Evolutionary conservation across 352 stramenopile genomes (phyloP).

Genomic region (Phytophthora uliginosa): DNA sequence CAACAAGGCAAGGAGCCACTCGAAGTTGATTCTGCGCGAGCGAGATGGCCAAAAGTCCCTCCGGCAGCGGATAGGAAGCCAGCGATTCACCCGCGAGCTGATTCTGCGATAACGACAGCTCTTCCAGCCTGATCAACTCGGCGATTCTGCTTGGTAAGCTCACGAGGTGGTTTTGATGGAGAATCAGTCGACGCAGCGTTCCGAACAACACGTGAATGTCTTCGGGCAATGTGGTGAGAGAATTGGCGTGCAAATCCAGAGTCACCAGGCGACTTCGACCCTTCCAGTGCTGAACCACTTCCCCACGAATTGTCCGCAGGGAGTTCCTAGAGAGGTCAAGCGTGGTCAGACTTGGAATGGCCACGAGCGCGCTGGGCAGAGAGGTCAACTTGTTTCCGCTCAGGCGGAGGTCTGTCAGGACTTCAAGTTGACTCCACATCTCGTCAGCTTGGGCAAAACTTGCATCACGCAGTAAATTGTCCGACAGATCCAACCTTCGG

Average conservation of each 20-base stretch:
- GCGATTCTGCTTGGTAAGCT: constrained; percentile 47
- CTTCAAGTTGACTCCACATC: constrained; percentile 27
- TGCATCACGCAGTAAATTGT: constrained; percentile 48
- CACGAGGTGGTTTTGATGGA: constrained; percentile 58
- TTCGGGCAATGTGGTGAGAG: constrained; percentile 47
- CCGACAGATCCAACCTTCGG: constrained; percentile 41
- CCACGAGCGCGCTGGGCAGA: constrained; percentile 19
- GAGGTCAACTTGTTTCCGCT: constrained; percentile 31
- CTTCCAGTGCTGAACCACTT: constrained; percentile 38
- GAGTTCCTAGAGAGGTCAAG: constrained; percentile 36
- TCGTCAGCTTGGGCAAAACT: constrained; percentile 34
- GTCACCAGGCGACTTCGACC: constrained; percentile 24
- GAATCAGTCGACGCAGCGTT: constrained; percentile 40
- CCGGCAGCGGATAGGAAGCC: constrained; percentile 30
- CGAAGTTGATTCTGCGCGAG: constrained; percentile 59
- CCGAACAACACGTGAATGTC: constrained; percentile 39
- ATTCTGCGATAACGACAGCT: constrained; percentile 35
- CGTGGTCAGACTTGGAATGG: constrained; percentile 27
- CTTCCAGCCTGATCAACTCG: constrained; percentile 37
- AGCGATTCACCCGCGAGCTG: constrained; percentile 31
- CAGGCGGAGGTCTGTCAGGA: constrained; percentile 26
- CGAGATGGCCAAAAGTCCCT: constrained; percentile 19
- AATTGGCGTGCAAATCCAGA: constrained; percentile 57
- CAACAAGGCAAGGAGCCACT: constrained; percentile 31
- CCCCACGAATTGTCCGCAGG: constrained; percentile 26